These are phyloP conservation scores for Vaccinium macrocarpon DNA, from an alignment of 148 eudicot genomes.

Conservation along the genomic window DNA sequence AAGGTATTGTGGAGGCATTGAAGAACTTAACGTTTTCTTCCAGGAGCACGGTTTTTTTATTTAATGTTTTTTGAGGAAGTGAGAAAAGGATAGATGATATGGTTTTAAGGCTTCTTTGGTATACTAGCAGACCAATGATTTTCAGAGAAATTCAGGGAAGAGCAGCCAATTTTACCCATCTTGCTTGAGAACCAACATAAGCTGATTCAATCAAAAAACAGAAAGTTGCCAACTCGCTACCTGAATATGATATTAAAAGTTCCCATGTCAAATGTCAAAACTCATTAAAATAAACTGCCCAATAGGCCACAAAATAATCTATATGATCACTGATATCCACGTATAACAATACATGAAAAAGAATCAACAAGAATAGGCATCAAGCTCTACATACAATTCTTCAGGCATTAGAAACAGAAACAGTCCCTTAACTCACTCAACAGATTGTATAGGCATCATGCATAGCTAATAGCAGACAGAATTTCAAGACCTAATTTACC, in stretches of 20 bases:
- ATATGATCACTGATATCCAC: slow-evolving; percentile 17
- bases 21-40: slow-evolving; percentile 15
- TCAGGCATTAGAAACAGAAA: neutral
- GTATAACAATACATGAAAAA: neutral
- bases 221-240: slow-evolving; percentile 21
- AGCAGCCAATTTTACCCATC: slow-evolving; percentile 19
- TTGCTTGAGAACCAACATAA: slow-evolving; percentile 25
- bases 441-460: neutral
- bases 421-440: neutral
- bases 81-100: neutral
- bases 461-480: neutral
- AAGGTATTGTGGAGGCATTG: slow-evolving; percentile 11
- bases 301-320: slow-evolving; percentile 23
- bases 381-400: neutral
- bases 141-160: slow-evolving; percentile 24
- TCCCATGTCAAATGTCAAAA: slow-evolving; percentile 53
- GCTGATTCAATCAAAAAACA: slow-evolving; percentile 30
- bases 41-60: slow-evolving; percentile 5
- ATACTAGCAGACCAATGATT: slow-evolving; percentile 15
- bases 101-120: slow-evolving; percentile 3
- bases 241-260: slow-evolving; percentile 24
- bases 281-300: slow-evolving; percentile 23
- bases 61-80: slow-evolving; percentile 11
- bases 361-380: neutral
- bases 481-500: neutral